Base-by-base conservation (phyloP, 192 early-diverging fungal species). In the Chytriomyces confervae region DNA sequence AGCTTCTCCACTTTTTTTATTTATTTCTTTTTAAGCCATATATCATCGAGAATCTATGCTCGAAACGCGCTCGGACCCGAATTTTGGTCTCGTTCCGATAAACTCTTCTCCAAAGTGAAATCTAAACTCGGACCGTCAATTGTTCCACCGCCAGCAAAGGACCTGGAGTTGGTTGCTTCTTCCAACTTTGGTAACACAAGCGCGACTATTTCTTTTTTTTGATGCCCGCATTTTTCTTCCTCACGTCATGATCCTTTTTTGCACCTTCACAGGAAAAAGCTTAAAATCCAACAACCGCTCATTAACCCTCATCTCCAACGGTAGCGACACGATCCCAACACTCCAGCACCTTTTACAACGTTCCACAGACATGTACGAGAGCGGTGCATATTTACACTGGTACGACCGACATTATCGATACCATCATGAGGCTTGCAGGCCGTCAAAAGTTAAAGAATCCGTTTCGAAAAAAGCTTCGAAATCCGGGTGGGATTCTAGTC, bases 41-140 rank as follows among this genome's bases (percentile, higher is more conserved):
- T 83, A 6, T 61, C 77, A 9, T 78, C 77, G 8, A 50, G 81
- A 23, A 10, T 83, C n/a, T 78, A 83, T 47, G 78, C 78, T 10
- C 78, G 82, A 16, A 79, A 79, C 20, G 82, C 79, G 6, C 7
- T 73, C 5, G 82, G 82, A 8, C 61, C 69, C 8, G 82, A 83
- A 13, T 83, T 77, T 66, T 80, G 78, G 82, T 43, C 36, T 11
- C 62, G 70, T 18, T 29, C 18, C 7, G 50, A 50, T n/a, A 49
- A 66, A 20, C 7, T 81, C 29, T 23, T 72, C 50, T 16, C 49
- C 36, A 66, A 67, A 69, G 61, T 83, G 24, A 69, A 72, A 44
- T 65, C 18, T 0, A 73, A 75, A 16, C 24, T 75, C 11, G 62
- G 50, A 36, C 65, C 62, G 24, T 70, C 78, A 13, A 77, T 75